Conservation (phyloP, 495 filamentous ascomycete species). For the Aspergillus coremiiformis region DNA sequence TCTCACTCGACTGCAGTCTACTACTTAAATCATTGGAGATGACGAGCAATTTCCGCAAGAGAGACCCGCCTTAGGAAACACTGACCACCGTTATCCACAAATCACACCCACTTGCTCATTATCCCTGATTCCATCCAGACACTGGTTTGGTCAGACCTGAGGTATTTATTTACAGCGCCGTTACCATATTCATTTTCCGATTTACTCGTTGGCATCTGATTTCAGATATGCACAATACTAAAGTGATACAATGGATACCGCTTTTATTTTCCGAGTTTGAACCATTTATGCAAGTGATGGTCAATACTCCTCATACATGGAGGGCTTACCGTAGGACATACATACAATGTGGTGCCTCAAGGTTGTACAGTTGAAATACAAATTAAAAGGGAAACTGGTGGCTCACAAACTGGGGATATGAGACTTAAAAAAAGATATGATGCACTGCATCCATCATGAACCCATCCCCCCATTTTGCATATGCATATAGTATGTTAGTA, state of each 20-base stretch:
- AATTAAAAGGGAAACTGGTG: neutral
- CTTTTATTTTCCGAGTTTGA: neutral
- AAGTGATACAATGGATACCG: neutral
- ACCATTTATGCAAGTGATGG: neutral
- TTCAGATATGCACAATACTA: too few species aligned
- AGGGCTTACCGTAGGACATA: too few species aligned
- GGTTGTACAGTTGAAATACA: neutral
- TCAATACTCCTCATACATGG: too few species aligned
- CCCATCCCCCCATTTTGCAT: too few species aligned
- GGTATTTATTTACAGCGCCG: neutral
- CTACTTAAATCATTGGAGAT: neutral
- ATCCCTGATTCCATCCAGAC: too few species aligned
- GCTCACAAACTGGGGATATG: too few species aligned
- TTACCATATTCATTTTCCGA: neutral
- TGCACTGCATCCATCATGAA: too few species aligned
- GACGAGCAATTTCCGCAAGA: constrained; percentile 8
- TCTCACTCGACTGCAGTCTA: neutral
- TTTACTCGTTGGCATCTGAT: too few species aligned
- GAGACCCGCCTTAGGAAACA: constrained; percentile 5
- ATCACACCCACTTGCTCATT: neutral
- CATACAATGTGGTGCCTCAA: neutral
- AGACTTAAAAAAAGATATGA: too few species aligned
- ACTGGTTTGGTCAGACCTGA: neutral
- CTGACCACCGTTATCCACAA: constrained; percentile 6
- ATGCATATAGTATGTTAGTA: too few species aligned